Evolutionary conservation across 108 stramenopile species (phyloP).

Genomic region (Nitzschia putrida): DNA sequence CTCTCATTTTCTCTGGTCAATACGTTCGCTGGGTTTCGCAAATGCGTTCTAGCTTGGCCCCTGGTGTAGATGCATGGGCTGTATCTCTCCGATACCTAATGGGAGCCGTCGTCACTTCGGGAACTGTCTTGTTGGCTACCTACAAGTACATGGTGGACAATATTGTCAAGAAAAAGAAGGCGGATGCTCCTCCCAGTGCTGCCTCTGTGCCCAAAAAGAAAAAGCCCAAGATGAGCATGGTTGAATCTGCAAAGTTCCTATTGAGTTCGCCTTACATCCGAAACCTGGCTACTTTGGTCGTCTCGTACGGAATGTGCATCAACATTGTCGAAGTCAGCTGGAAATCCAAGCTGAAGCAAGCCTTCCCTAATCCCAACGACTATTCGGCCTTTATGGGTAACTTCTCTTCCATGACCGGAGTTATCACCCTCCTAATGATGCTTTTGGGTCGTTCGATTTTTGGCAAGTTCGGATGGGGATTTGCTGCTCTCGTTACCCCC

Average conservation of each 20-base stretch:
- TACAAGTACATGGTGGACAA: constrained; percentile 91
- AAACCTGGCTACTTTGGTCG: constrained; percentile 90
- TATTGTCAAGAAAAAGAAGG: constrained; percentile 62
- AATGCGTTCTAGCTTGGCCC: constrained; percentile 72
- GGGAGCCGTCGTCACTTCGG: constrained; percentile 89
- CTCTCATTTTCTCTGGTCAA: constrained; percentile 94
- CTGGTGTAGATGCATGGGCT: constrained; percentile 94
- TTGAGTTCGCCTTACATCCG: constrained; percentile 89
- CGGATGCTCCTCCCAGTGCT: constrained; percentile 63
- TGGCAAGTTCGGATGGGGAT: constrained; percentile 92
- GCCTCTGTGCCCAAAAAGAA: constrained; percentile 54
- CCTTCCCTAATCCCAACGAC: constrained; percentile 94
- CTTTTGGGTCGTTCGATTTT: constrained; percentile 90
- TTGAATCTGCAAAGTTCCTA: constrained; percentile 91
- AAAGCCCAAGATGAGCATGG: constrained; percentile 88
- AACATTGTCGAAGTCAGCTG: constrained; percentile 99
- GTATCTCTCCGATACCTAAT: constrained; percentile 89
- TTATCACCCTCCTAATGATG: constrained; percentile 97
- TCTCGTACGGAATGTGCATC: constrained; percentile 98
- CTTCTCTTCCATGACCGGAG: constrained; percentile 93
- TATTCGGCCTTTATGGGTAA: constrained; percentile 99
- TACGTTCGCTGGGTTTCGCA: constrained; percentile 90
- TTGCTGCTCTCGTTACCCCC: constrained; percentile 93
- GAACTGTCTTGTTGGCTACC: constrained; percentile 73
- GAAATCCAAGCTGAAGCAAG: constrained; percentile 97